Evolutionary conservation across 1,139 yeast genomes (phyloP).

Genomic region (Kodamaea sp.): DNA sequence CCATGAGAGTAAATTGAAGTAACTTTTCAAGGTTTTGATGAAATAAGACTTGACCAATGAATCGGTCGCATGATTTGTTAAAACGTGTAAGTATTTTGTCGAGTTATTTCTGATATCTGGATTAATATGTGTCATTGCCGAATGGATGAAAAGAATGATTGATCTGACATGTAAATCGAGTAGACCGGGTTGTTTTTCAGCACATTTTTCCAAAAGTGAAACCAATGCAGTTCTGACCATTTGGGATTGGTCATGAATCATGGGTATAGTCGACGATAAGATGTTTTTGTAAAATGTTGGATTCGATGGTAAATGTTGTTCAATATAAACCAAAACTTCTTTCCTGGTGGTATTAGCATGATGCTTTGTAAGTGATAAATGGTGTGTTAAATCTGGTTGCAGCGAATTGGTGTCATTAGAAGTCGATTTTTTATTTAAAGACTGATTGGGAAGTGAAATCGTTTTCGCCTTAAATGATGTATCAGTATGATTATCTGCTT

Average conservation of each 20-base stretch:
- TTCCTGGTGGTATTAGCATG: conserved; percentile 72
- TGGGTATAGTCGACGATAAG: conserved; percentile 53
- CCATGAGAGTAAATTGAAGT: conserved; percentile 63
- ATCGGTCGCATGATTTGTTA: conserved; percentile 46
- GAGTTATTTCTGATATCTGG: conserved; percentile 72
- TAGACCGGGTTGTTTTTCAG: conserved; percentile 50
- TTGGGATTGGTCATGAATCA: conserved; percentile 57
- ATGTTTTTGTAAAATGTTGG: conserved; percentile 58
- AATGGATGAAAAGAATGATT: conserved; percentile 71
- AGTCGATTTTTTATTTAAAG: conserved; percentile 27
- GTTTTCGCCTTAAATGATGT: conserved; percentile 79
- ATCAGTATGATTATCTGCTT: conserved; percentile 74
- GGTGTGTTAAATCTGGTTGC: conserved; percentile 50
- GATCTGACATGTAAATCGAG: conserved; percentile 64
- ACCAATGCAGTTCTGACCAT: conserved; percentile 63
- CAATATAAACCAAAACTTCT: conserved; percentile 58
- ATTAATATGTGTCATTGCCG: conserved; percentile 91
- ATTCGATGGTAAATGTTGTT: conserved; percentile 45
- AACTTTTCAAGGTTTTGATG: conserved; percentile 54
- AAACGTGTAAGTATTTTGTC: conserved; percentile 54
- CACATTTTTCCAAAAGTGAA: conserved; percentile 49
- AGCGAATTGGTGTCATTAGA: conserved; percentile 12
- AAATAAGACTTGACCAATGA: conserved; percentile 55
- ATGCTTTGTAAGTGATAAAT: conserved; percentile 69
- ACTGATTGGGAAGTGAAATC: conserved; percentile 59